Evolutionary conservation across 108 stramenopile species (phyloP).

Genomic region (Mayamaea pseudoterrestris): DNA sequence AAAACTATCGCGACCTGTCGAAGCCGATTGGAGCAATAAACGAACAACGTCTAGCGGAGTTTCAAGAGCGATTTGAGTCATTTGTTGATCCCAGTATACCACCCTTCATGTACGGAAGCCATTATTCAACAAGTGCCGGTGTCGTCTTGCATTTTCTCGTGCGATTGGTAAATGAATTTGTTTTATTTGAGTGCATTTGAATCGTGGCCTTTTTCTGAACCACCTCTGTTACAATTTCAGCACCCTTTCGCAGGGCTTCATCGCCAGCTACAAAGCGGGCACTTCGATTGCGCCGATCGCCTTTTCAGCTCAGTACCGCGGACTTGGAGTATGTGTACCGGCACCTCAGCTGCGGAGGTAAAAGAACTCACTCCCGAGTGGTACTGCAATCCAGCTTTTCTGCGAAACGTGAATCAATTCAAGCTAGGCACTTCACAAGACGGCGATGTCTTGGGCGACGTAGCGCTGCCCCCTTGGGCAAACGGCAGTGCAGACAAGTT

Average conservation of each 20-base stretch:
- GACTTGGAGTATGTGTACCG: constrained; percentile 90
- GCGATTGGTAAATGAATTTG: no score
- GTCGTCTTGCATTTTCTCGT: constrained; percentile 94
- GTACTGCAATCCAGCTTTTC: constrained; percentile 84
- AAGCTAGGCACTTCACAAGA: constrained; percentile 94
- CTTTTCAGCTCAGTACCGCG: constrained; percentile 88
- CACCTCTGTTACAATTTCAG: no score
- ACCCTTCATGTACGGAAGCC: constrained; percentile 96
- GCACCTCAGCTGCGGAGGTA: constrained; percentile 79
- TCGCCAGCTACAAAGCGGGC: constrained; percentile 86
- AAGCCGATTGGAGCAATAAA: constrained; percentile 95
- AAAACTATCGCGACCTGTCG: constrained; percentile 83
- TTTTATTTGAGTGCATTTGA: no score
- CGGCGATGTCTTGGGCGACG: constrained; percentile 87
- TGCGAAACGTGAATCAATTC: constrained; percentile 82
- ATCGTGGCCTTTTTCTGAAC: no score
- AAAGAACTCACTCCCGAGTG: constrained; percentile 97
- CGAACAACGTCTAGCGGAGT: constrained; percentile 80
- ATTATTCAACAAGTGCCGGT: constrained; percentile 95
- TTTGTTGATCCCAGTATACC: constrained; percentile 91
- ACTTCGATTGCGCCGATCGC: constrained; percentile 97
- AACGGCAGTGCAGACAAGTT: constrained; percentile 84
- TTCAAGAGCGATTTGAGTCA: constrained; percentile 83
- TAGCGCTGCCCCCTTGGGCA: constrained; percentile 96
- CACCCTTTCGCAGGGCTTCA: constrained; percentile 92